Conservation (phyloP, 768 basidiomycete species). For the Mycena indigotica region DNA sequence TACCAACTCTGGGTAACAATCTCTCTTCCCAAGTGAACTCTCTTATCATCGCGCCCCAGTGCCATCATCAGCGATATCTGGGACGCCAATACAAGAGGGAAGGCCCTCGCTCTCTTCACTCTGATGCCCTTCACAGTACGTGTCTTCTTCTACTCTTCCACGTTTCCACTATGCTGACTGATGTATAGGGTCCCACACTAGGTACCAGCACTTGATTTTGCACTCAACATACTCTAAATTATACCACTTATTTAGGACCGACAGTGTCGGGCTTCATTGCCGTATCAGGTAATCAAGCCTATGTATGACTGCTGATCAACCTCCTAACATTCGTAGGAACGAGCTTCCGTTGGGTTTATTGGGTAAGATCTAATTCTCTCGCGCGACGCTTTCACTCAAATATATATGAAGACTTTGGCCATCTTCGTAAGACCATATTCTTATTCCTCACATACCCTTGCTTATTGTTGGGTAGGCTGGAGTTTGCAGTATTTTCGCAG, state of each 20-base stretch:
- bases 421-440: too few species aligned
- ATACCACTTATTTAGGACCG: constrained; percentile 46
- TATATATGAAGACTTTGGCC: too few species aligned
- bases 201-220: neutral
- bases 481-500: constrained; percentile 47
- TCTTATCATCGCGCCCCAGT: constrained; percentile 29
- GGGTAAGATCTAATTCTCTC: constrained; percentile 66
- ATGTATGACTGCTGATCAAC: too few species aligned
- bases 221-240: neutral
- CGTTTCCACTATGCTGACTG: too few species aligned
- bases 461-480: too few species aligned
- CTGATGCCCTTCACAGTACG: constrained; percentile 70
- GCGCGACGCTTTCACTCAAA: too few species aligned
- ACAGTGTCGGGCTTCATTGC: constrained; percentile 51
- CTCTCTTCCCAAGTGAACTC: constrained; percentile 9
- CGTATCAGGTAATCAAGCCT: constrained; percentile 25
- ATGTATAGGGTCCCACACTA: constrained; percentile 52
- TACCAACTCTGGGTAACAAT: constrained; percentile 61
- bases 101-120: constrained; percentile 66
- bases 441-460: too few species aligned
- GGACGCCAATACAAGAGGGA: constrained; percentile 58
- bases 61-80: constrained; percentile 62
- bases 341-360: constrained; percentile 71
- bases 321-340: constrained; percentile 39
- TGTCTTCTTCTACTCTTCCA: too few species aligned